Base-by-base conservation (phyloP, 306 rosid species). In the Adenanthera pavonina region DNA sequence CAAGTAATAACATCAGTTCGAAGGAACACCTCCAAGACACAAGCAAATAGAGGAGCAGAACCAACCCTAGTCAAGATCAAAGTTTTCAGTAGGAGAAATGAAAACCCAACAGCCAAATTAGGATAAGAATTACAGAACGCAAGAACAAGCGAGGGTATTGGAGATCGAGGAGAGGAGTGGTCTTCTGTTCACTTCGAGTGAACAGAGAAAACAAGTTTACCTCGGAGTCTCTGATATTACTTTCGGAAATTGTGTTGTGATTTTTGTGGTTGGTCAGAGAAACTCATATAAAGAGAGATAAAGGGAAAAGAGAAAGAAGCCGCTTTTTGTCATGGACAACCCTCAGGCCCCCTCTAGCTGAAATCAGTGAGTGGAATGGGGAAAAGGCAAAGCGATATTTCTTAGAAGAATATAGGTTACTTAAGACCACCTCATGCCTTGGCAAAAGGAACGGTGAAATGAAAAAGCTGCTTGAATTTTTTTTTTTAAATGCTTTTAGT, bases 131-230 rank as follows among this genome's bases (percentile, higher is more conserved):
- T 12, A 33, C 16, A 71, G 13, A 72, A 83, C 48, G 6, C 80
- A 62, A 81, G 61, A 75, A 82, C 74, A 69, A 80, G 86, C 47
- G 38, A 82, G 77, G 17, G 72, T 75, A 77, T 82, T 71, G 81
- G 72, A 81, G 84, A 87, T 81, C 84, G 67, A 75, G 36, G 82
- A 80, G 33, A 75, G 12, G 64, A n/a, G 0, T 9, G 7, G 1
- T 30, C 30, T 4, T 10, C 59, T 53, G 61, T 2, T 54, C 3
- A 54, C 25, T 44, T 25, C 30, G 30, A 25, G 49, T 41, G 36
- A 48, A 78, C 75, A 76, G 35, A 68, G 54, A 83, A 77, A 76
- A 67, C 76, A 80, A 56, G 74, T 82, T 83, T 81, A 81, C 94
- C 85, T 80, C 69, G 80, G 85, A 60, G 38, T 56, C 78, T 81